phyloP scores from a whole-genome alignment of 306 rosid genomes.

The Lathyrus aphaca region DNA sequence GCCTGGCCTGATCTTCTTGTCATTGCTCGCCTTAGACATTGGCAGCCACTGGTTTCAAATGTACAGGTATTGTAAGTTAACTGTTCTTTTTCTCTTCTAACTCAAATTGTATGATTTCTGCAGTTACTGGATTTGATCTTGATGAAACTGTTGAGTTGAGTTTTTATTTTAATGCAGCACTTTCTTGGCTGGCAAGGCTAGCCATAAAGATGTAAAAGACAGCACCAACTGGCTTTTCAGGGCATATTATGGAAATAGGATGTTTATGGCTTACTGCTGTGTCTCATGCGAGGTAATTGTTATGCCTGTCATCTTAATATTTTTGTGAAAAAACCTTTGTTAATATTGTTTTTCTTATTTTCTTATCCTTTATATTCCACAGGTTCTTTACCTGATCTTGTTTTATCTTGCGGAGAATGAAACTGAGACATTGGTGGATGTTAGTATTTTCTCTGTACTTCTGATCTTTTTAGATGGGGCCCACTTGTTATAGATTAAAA shows the following conservation, averaged over 20 bases:
- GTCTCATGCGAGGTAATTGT: slow-evolving; percentile 84
- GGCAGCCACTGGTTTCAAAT: slow-evolving; percentile 98
- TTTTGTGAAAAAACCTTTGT: not conserved
- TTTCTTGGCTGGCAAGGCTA: slow-evolving; percentile 84
- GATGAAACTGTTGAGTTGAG: slow-evolving; percentile 29
- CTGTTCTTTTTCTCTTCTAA: slow-evolving; percentile 4
- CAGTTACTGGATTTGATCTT: slow-evolving; percentile 25
- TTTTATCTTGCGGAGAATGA: slow-evolving; percentile 76
- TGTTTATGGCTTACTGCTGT: slow-evolving; percentile 98
- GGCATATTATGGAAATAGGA: slow-evolving; percentile 89
- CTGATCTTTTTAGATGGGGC: not conserved
- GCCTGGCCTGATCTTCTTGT: slow-evolving; percentile 84
- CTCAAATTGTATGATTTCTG: slow-evolving; percentile 8
- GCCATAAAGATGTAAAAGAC: slow-evolving; percentile 99
- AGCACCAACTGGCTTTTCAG: slow-evolving; percentile 92
- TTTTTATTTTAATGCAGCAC: slow-evolving; percentile 65
- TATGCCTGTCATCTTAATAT: slow-evolving; percentile 6
- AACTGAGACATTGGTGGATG: slow-evolving; percentile 66
- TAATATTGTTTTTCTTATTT: slow-evolving; percentile 6
- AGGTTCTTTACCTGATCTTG: slow-evolving; percentile 86
- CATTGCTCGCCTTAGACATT: slow-evolving; percentile 92
- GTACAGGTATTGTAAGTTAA: slow-evolving; percentile 71
- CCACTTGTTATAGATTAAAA: not conserved
- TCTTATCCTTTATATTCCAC: slow-evolving; percentile 41
- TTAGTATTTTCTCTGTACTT: slow-evolving; percentile 45